Evolutionary conservation across 768 basidiomycete species (phyloP), one percentile per base, ranked within the genome.

Genomic region (Auriscalpium microsporum): DNA sequence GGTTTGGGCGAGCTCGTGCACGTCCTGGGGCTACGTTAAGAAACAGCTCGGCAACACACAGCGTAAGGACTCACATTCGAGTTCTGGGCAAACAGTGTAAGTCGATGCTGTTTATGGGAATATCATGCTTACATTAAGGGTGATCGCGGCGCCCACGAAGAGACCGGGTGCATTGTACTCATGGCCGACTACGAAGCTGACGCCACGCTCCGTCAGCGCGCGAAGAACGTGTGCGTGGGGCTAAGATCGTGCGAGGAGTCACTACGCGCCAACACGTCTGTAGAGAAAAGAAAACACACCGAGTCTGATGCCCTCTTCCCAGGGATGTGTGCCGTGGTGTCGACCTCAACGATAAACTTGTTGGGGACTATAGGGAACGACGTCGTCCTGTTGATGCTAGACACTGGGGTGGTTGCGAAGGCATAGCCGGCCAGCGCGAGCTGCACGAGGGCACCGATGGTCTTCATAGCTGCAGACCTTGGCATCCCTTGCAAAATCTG

Each of bases 81-180:
- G 28, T 28, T 28, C 28, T 28, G 28, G 28, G 28, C 28, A 7
- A 28, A 28, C 28, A 28, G 5, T 7, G 28, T 28, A 28, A 28
- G 28, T 28, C 7, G 5, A 7, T 28, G 28, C 28, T 4, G 5
- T 28, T 28, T 28, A 28, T 59, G 80, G 76, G 19, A 79, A 62
- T 2, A 78, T 76, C 45, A 74, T 28, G 74, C 72, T 75, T 44
- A 78, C 78, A 2, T 73, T 77, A 51, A 73, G 70, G 28, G 28
- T 42, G 40, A 42, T 17, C 17, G 40, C 13, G 14, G 40, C 40
- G 40, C 40, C 40, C 3, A 42, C 40, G 40, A 42, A 42, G 13
- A 42, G 13, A 13, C 40, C 40, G 13, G 40, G 40, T 14, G 40
- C 13, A 17, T 42, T 42, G 40, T 14, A 42, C 13, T 13, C 17